Base-by-base conservation (phyloP, 805 yeast genomes). In the Teunomyces cretensis region DNA sequence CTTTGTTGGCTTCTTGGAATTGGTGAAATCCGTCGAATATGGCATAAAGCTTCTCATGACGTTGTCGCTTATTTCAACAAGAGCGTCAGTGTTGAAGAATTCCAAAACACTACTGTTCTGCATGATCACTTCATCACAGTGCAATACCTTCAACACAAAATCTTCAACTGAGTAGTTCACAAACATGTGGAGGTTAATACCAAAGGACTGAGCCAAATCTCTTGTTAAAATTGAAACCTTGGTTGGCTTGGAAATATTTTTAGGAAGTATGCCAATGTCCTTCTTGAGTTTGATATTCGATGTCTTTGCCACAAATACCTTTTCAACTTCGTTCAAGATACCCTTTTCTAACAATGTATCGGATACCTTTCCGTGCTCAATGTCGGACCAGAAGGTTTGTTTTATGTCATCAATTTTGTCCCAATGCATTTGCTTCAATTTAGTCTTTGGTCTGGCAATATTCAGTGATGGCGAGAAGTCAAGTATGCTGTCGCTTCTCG, bases 401-500 rank as follows among this genome's bases (percentile, higher is more conserved):
- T 84, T 86, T 15, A 94, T 85, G 47, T 83, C 77, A 28, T 92
- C 96, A 31, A 95, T 75, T 58, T 87, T 88, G 55, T 92, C 97
- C 98, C 98, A 95, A 62, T 94, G 99, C 72, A 94, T 77, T 62
- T 92, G 99, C 62, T 95, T 94, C 52, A 94, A 76, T 60, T 86
- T 88, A 47, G 80, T 75, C 57, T 80, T 82, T 2, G 96, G 91
- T 50, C 88, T 58, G 5, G 42, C 43, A 35, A 40, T 37, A 8
- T 39, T 35, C 17, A 22, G 15, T 9, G 27, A 12, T 9, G 13
- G 4, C n/a, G 38, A 24, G 9, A 35, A 35, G 22, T 19, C 28
- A 6, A 19, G 5, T 17, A 24, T 14, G 19, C 38, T 35, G 13
- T 35, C 28, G 12, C 38, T 22, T 35, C 38, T 35, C 4, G 38